Evolutionary conservation across 1,139 yeast genomes (phyloP).

Genomic region (Candida albicans): DNA sequence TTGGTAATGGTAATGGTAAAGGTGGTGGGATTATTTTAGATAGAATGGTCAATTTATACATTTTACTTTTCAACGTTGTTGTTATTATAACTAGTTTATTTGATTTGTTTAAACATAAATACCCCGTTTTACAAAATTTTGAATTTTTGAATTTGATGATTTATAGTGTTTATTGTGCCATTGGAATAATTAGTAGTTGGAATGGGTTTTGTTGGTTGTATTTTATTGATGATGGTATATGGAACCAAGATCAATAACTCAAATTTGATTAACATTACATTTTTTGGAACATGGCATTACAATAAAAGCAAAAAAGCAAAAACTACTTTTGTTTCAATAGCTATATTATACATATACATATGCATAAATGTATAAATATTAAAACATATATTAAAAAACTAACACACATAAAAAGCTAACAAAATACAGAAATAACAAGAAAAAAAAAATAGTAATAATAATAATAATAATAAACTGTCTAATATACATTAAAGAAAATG

Average conservation of each 20-base stretch:
- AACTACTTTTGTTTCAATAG: too few species aligned
- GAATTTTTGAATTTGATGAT: conserved; percentile 81
- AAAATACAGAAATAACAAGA: neutral
- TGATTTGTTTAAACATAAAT: conserved; percentile 56
- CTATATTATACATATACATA: too few species aligned
- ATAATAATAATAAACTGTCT: neutral
- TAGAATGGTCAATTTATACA: conserved; percentile 65
- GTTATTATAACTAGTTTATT: conserved; percentile 54
- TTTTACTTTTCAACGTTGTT: conserved; percentile 67
- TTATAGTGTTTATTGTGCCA: conserved; percentile 79
- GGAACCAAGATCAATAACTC: conserved; percentile 33
- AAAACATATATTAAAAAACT: neutral
- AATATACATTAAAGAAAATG: neutral
- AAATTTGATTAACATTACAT: too few species aligned
- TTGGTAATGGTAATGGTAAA: too few species aligned
- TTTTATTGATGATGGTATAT: conserved; percentile 70
- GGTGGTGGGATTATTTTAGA: conserved; percentile 58
- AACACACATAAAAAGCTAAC: neutral
- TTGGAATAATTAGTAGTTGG: conserved; percentile 89
- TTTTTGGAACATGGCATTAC: too few species aligned
- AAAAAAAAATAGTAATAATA: neutral
- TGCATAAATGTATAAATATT: neutral
- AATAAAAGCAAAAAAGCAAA: too few species aligned
- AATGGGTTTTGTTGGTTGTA: conserved; percentile 86
- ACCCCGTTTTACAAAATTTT: conserved; percentile 48